A percentile compares a stretch with the other conserved stretches of the same genome.
Conservation (phyloP, 169 alveolate genomes). For the Eimeria acervulina region DNA sequence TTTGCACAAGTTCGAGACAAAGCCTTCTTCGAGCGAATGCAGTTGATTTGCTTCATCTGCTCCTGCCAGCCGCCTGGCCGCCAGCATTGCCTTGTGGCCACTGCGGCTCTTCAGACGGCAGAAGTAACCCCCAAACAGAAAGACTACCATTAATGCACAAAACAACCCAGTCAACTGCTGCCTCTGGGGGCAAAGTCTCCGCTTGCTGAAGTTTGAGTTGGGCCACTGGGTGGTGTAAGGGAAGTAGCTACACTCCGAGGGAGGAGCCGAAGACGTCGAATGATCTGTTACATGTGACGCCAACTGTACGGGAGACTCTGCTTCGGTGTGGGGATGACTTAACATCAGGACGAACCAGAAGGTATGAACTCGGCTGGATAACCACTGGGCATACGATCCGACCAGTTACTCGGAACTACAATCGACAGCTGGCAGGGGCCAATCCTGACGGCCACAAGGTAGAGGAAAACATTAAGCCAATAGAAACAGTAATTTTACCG, state of each 20-base stretch:
- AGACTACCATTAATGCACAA: background rate
- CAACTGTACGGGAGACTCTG: background rate
- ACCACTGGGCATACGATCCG: background rate
- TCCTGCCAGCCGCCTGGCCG: conserved; percentile 4
- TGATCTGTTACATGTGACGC: background rate
- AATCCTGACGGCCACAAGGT: background rate
- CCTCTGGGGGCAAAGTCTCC: background rate
- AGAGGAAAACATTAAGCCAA: background rate
- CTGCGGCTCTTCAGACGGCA: conserved; percentile 15
- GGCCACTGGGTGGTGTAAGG: background rate
- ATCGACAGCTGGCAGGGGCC: background rate
- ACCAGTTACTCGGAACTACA: background rate
- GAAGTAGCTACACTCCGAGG: background rate
- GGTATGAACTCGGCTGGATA: background rate
- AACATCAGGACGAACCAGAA: background rate
- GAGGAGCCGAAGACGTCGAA: background rate
- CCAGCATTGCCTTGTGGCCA: background rate
- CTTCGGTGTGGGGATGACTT: background rate
- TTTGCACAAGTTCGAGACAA: background rate
- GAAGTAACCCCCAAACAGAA: background rate
- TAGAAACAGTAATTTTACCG: background rate
- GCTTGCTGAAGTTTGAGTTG: background rate
- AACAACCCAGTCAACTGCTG: background rate
- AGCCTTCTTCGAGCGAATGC: background rate
- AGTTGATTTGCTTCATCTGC: background rate